These are phyloP conservation scores for Daldinia grandis DNA, from an alignment of 495 filamentous ascomycete species.

Conservation along the genomic window DNA sequence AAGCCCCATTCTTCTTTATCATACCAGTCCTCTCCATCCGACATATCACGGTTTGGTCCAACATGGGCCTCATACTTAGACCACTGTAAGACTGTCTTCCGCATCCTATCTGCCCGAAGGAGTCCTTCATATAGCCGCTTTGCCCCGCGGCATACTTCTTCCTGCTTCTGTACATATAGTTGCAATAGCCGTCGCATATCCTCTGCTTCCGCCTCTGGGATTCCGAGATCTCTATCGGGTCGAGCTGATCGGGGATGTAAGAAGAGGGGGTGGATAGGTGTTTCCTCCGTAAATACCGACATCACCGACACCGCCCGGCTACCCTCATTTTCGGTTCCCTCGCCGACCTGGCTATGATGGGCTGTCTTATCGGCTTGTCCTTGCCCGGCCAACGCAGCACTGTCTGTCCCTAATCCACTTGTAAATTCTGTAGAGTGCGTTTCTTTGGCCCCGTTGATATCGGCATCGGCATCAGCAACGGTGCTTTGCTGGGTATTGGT, in stretches of 20 bases:
- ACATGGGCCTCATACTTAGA: slow-evolving; percentile 88
- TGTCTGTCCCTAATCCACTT: slow-evolving; percentile 14
- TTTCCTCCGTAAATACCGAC: slow-evolving; percentile 57
- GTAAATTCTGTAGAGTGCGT: background rate
- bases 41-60: slow-evolving; percentile 73
- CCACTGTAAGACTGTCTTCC: slow-evolving; percentile 83
- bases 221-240: slow-evolving; percentile 81
- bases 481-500: slow-evolving; percentile 5
- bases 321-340: slow-evolving; percentile 19
- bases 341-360: slow-evolving; percentile 23
- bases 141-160: slow-evolving; percentile 87
- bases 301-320: slow-evolving; percentile 55
- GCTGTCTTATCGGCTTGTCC: slow-evolving; percentile 59
- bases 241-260: slow-evolving; percentile 71
- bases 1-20: slow-evolving; percentile 89
- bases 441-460: slow-evolving; percentile 19
- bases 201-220: slow-evolving; percentile 84
- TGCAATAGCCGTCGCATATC: slow-evolving; percentile 85
- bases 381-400: slow-evolving; percentile 68
- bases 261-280: slow-evolving; percentile 84
- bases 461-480: background rate
- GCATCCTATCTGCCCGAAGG: slow-evolving; percentile 77
- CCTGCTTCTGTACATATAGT: slow-evolving; percentile 92
- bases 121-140: slow-evolving; percentile 79
- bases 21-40: slow-evolving; percentile 96